phyloP scores from a whole-genome alignment of 2,329 filamentous ascomycete species.

The Hypoxylon sp. region DNA sequence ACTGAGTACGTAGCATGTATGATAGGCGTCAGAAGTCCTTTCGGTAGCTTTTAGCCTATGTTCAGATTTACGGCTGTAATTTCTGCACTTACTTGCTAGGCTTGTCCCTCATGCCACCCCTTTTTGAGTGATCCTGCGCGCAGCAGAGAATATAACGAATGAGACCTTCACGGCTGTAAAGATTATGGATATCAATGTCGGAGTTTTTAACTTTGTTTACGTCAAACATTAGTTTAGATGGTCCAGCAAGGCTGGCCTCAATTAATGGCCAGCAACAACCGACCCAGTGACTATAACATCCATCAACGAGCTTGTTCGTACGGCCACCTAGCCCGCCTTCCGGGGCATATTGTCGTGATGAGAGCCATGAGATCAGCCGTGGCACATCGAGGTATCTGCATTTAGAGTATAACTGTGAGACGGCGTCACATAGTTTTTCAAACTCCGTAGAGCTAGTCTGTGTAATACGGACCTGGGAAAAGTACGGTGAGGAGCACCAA shows the following conservation, averaged over 20 bases:
- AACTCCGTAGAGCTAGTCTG: slow-evolving; percentile 54
- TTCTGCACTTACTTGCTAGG: slow-evolving; percentile 80
- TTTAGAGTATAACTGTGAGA: slow-evolving; percentile 46
- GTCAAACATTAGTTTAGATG: slow-evolving; percentile 50
- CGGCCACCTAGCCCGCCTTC: slow-evolving; percentile 94
- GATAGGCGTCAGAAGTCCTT: slow-evolving; percentile 87
- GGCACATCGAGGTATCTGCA: slow-evolving; percentile 81
- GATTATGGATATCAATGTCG: slow-evolving; percentile 48
- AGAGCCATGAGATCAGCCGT: slow-evolving; percentile 87
- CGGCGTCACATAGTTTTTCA: slow-evolving; percentile 55
- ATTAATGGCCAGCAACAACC: slow-evolving; percentile 94
- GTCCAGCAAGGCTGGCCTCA: slow-evolving; percentile 79
- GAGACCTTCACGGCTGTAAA: slow-evolving; percentile 86
- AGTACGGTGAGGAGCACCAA: slow-evolving; percentile 82
- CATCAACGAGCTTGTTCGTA: slow-evolving; percentile 98
- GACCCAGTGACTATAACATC: slow-evolving; percentile 98
- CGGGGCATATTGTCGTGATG: slow-evolving; percentile 87
- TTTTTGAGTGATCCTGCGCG: slow-evolving; percentile 79
- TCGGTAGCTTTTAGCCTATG: slow-evolving; percentile 41
- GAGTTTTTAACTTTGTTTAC: slow-evolving; percentile 42
- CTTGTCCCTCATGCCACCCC: slow-evolving; percentile 92
- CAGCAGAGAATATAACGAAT: slow-evolving; percentile 91
- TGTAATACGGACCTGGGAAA: slow-evolving; percentile 75
- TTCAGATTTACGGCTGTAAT: slow-evolving; percentile 35
- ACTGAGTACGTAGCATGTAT: slow-evolving; percentile 91